phyloP scores from a whole-genome alignment of 1,284 basidiomycete genomes.

The Cryptococcus wingfieldii region DNA sequence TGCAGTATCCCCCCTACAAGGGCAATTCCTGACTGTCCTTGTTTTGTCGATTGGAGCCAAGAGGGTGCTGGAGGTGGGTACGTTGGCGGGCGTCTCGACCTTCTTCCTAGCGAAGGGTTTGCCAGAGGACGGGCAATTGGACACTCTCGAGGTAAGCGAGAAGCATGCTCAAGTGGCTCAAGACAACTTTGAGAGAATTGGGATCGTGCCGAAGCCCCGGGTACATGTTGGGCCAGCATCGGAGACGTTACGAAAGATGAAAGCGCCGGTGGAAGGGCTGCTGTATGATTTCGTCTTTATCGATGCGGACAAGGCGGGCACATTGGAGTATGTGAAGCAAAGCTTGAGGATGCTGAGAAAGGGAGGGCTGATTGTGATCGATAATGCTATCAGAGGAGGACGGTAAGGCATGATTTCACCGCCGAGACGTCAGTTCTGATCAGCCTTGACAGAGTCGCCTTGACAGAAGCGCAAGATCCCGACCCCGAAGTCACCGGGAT shows the following conservation, averaged over 20 bases:
- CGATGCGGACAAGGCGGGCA: constrained; percentile 40
- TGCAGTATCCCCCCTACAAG: constrained; percentile 30
- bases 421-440: neutral
- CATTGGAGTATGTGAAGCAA: constrained; percentile 37
- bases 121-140: constrained; percentile 36
- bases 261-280: constrained; percentile 17
- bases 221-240: constrained; percentile 36
- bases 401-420: constrained; percentile 18
- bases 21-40: constrained; percentile 37
- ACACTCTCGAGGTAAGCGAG: constrained; percentile 36
- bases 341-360: constrained; percentile 29
- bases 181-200: constrained; percentile 35
- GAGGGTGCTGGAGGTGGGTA: constrained; percentile 42
- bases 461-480: constrained; percentile 17
- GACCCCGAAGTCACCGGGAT: constrained; percentile 26
- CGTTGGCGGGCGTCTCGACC: constrained; percentile 43
- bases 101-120: constrained; percentile 35
- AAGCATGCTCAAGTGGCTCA: constrained; percentile 34
- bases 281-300: constrained; percentile 44
- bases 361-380: constrained; percentile 37
- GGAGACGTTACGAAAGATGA: constrained; percentile 20
- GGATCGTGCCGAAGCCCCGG: constrained; percentile 41
- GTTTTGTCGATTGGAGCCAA: constrained; percentile 28
- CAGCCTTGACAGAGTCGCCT: constrained; percentile 13
- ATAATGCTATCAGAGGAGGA: constrained; percentile 38